phyloP scores from a whole-genome alignment of 345 rosid genomes.

The Hibiscus mutabilis region DNA sequence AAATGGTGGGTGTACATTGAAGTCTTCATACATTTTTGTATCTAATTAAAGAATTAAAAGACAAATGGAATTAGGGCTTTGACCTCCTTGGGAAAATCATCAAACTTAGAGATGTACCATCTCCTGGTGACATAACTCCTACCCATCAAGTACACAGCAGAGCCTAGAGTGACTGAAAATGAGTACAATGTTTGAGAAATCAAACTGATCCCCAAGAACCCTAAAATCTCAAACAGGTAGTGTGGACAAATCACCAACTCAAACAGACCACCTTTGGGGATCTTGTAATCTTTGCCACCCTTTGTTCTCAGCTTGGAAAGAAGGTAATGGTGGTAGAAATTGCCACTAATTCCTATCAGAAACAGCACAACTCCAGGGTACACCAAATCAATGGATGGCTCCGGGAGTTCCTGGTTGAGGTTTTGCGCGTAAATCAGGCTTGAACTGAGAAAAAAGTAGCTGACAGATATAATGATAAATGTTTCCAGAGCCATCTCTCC shows the following conservation, averaged over 20 bases:
- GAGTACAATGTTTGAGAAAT: conserved; percentile 54
- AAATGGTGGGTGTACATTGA: no score
- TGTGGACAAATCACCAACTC: conserved; percentile 63
- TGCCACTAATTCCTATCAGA: conserved; percentile 49
- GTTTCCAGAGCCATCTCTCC: conserved; percentile 39
- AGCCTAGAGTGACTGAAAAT: conserved; percentile 27
- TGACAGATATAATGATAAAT: conserved; percentile 17
- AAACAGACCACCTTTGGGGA: conserved; percentile 65
- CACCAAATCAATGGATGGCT: conserved; percentile 38
- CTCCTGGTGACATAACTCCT: conserved; percentile 54
- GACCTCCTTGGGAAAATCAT: conserved; percentile 44
- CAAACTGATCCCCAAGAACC: conserved; percentile 41
- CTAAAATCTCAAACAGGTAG: conserved; percentile 62
- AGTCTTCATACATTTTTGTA: no score
- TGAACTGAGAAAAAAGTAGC: conserved; percentile 32
- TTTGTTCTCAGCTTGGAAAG: conserved; percentile 48
- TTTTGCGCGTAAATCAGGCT: conserved; percentile 37
- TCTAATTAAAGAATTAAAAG: conserved; percentile 32
- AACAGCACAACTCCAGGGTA: conserved; percentile 39
- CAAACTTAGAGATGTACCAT: conserved; percentile 75
- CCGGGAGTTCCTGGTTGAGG: conserved; percentile 26
- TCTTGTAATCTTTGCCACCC: conserved; percentile 48
- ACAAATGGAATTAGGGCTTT: conserved; percentile 54
- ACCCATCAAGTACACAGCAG: conserved; percentile 41
- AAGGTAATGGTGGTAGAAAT: conserved; percentile 68